phyloP scores from a whole-genome alignment of 106 monocot species.

The Dendrobium chrysotoxum region DNA sequence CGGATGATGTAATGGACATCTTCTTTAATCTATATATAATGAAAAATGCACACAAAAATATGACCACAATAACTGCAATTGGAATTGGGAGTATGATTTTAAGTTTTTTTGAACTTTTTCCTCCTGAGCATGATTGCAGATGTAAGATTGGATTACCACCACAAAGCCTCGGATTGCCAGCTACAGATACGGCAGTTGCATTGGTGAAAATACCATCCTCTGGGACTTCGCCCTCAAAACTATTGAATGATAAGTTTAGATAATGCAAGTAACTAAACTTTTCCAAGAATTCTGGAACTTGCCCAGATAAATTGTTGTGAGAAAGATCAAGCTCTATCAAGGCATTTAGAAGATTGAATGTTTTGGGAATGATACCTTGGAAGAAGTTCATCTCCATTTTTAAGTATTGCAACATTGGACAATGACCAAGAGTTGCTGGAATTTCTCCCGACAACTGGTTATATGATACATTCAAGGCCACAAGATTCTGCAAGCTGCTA shows the following conservation, averaged over 20 bases:
- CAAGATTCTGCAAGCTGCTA: constrained; percentile 19
- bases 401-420: constrained; percentile 19
- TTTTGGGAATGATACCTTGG: constrained; percentile 24
- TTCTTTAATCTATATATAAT: neutral
- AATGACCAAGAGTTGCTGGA: constrained; percentile 22
- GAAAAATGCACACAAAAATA: neutral
- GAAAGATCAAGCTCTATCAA: constrained; percentile 29
- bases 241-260: constrained; percentile 32
- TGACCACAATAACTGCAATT: neutral
- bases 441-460: constrained; percentile 32
- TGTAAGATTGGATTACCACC: constrained; percentile 19
- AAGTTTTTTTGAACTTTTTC: neutral
- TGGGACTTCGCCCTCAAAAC: constrained; percentile 30
- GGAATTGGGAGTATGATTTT: constrained; percentile 7
- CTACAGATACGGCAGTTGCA: neutral
- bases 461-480: constrained; percentile 10
- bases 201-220: constrained; percentile 12
- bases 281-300: constrained; percentile 25
- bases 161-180: constrained; percentile 27
- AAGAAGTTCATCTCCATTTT: constrained; percentile 26
- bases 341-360: constrained; percentile 10
- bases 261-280: constrained; percentile 7
- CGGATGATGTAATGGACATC: neutral
- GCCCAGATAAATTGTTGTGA: constrained; percentile 30
- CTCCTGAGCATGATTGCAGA: constrained; percentile 14